Base-by-base conservation (phyloP, 768 basidiomycete species). In the Amanita inopinata region DNA sequence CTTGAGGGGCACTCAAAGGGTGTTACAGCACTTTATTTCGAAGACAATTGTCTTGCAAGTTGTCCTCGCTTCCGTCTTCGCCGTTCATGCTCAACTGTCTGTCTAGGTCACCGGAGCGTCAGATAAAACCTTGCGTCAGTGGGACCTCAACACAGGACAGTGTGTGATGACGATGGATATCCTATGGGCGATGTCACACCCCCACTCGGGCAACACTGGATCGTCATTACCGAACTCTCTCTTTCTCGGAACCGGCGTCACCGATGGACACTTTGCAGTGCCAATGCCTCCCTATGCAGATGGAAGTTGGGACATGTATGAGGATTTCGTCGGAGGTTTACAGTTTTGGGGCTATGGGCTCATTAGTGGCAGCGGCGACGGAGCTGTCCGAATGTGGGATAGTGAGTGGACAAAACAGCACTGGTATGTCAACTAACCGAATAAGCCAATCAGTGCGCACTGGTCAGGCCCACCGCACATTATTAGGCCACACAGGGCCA, bases 101-200 rank as follows among this genome's bases (percentile, higher is more conserved):
- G 40, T 46, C 8, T 51, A 93, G 92, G 89, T 98, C 9, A 97
- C 93, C 5, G 96, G 96, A 24, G 94, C 96, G 4, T 91, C 89
- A 3, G 96, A 99, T 66, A 97, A 97, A 63, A 99, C 96, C 0
- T 73, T 99, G 42, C 87, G 96, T 2, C 94, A 98, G 58, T 99
- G 96, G 96, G 96, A 98, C 57, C 76, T 98, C 41, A 78, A 76
- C 14, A 98, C 96, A 0, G 96, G 94, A 5, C 96, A 98, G 69
- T 99, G 96, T 61, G 83, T 98, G 34, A 83, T 96, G 70, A 94
- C 94, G 17, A 99, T 99, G 96, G 96, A 99, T 61, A 96, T 99
- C 49, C 78, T 99, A 18, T 99, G 96, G 96, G 96, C 94, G 2
- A 94, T 98, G 51, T 91, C 90, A 7, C 94, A 98, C 61, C 80